Evolutionary conservation across 306 rosid genomes (phyloP).

Genomic region (Begonia peltatifolia): DNA sequence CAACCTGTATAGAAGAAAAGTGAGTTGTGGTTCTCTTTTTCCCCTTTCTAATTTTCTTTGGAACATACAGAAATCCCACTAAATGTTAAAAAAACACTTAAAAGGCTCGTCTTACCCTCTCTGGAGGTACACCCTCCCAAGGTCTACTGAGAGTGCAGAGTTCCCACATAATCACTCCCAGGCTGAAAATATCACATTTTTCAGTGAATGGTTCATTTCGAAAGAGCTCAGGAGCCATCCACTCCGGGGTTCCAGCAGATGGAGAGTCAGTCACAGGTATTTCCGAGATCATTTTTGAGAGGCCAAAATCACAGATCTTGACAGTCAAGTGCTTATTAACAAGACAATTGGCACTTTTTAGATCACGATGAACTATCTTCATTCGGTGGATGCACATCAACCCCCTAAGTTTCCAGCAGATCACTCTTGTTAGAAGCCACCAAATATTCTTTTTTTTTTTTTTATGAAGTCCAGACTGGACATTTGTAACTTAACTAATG

Average conservation of each 20-base stretch:
- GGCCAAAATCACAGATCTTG: slow-evolving; percentile 98
- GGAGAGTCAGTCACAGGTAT: slow-evolving; percentile 51
- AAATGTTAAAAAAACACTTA: slow-evolving; percentile 1
- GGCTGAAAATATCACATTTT: slow-evolving; percentile 94
- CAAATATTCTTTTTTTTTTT: slow-evolving; percentile 4
- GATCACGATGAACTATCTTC: slow-evolving; percentile 92
- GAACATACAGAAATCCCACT: too few species aligned
- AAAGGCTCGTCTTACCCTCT: slow-evolving; percentile 54
- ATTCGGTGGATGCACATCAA: slow-evolving; percentile 97
- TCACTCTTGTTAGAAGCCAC: slow-evolving; percentile 12
- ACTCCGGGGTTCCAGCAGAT: slow-evolving; percentile 97
- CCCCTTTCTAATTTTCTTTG: too few species aligned
- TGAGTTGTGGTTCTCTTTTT: neutral
- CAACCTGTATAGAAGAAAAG: slow-evolving; percentile 49
- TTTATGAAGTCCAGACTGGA: too few species aligned
- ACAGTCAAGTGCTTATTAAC: slow-evolving; percentile 92
- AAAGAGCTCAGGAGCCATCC: slow-evolving; percentile 99
- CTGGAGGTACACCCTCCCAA: slow-evolving; percentile 88
- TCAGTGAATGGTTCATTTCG: slow-evolving; percentile 88
- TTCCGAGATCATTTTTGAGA: slow-evolving; percentile 61
- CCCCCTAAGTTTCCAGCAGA: slow-evolving; percentile 46
- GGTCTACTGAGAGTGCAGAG: slow-evolving; percentile 82
- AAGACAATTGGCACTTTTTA: slow-evolving; percentile 91
- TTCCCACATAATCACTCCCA: slow-evolving; percentile 96
- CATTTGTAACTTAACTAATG: neutral